phyloP scores from a whole-genome alignment of 441 rosid species.

The Melianthus villosus region DNA sequence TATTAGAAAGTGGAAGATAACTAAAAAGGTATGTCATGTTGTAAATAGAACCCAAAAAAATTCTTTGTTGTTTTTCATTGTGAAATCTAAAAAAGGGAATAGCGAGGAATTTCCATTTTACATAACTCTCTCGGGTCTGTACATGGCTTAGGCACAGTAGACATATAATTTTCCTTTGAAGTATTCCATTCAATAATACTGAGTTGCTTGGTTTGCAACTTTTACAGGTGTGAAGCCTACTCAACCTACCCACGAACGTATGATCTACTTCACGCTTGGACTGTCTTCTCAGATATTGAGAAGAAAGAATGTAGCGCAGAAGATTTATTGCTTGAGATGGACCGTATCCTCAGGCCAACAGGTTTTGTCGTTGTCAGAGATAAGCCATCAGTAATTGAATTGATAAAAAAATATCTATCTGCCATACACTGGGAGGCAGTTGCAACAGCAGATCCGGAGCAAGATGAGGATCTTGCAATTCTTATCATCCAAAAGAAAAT shows the following conservation, averaged over 20 bases:
- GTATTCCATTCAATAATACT: too few species aligned
- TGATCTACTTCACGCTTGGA: slow-evolving; percentile 90
- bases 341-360: slow-evolving; percentile 78
- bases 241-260: slow-evolving; percentile 91
- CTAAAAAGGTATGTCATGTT: too few species aligned
- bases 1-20: too few species aligned
- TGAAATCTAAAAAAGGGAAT: too few species aligned
- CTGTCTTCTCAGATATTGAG: slow-evolving; percentile 55
- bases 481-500: slow-evolving; percentile 63
- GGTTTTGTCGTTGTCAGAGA: slow-evolving; percentile 70
- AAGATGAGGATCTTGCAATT: slow-evolving; percentile 37
- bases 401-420: slow-evolving; percentile 42
- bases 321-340: slow-evolving; percentile 84
- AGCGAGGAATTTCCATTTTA: too few species aligned
- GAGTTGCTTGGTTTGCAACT: background rate
- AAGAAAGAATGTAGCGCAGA: slow-evolving; percentile 67
- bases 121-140: too few species aligned
- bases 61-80: too few species aligned
- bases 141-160: too few species aligned
- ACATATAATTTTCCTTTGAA: too few species aligned
- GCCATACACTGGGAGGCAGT: slow-evolving; percentile 86
- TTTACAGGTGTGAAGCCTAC: slow-evolving; percentile 77
- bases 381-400: slow-evolving; percentile 44
- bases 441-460: slow-evolving; percentile 33
- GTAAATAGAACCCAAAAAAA: too few species aligned